Base-by-base conservation (phyloP, 163 green algal species). In the Chlamydomonas reinhardtii region DNA sequence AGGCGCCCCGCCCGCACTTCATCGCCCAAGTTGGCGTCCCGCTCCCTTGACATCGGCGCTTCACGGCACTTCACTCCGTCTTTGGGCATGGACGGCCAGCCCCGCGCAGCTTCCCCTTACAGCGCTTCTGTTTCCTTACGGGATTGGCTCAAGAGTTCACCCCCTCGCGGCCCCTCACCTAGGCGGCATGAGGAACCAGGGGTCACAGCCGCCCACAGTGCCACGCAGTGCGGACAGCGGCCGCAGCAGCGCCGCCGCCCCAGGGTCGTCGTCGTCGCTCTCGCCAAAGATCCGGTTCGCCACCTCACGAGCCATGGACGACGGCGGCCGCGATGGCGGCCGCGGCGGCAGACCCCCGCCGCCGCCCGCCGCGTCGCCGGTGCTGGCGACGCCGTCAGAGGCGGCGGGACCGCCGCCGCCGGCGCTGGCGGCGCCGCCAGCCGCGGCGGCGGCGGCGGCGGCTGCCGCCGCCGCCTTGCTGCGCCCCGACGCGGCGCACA, bases 261-360 rank as follows among this genome's bases (percentile, higher is more conserved):
- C 62, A 4, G 29, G 29, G 35, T 34, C 37, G 35, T 87, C 81
- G 35, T 87, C 81, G 37, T 87, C 81, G 0, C 59, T 74, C 39
- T 87, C 81, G 27, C 81, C 81, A 12, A 87, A 87, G 37, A 87
- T 87, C 24, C 68, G 81, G 56, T 87, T 87, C 8, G 81, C 81
- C 32, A 87, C 71, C 37, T 87, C 81, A 0, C 81, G 56, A 0
- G 81, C 81, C 81, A 87, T 87, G 0, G 81, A 87, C 2, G 81
- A 87, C 29, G 81, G 71, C 59, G 79, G 78, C 32, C 69, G 69
- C 66, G n/a, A 37, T 6, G 59, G 59, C 59, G 59, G 62, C 66
- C 77, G 65, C 39, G 77, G 77, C 43, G 65, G 77, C 66, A 84
- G 62, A 27, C 62, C 62, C 1, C 48, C 25, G 62, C 62, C 25